phyloP scores from a whole-genome alignment of 257 asterid genomes.

The Nicotiana tomentosiformis region DNA sequence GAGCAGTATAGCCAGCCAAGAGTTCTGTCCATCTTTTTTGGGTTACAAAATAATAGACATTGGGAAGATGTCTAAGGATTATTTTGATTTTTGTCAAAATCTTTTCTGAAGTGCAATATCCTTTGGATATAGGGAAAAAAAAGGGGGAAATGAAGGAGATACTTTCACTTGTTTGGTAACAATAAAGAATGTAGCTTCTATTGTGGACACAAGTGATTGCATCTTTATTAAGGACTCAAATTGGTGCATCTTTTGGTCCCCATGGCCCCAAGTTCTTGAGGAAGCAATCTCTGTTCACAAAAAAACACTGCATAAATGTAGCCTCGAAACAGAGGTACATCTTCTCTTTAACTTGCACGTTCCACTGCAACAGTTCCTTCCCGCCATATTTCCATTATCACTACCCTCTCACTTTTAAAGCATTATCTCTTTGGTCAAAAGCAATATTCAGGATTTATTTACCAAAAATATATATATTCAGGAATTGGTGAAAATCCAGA shows the following conservation, averaged over 20 bases:
- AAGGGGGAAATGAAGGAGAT: background rate
- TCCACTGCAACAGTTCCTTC: background rate
- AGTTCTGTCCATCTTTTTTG: background rate
- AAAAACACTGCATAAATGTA: background rate
- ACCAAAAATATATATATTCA: background rate
- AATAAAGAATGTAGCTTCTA: background rate
- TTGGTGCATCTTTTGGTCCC: background rate
- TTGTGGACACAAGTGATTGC: background rate
- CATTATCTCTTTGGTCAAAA: background rate
- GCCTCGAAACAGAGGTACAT: background rate
- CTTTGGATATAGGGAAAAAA: background rate
- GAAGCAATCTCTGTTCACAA: background rate
- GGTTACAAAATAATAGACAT: background rate
- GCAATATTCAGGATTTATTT: background rate
- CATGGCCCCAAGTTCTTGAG: background rate
- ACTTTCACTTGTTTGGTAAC: background rate
- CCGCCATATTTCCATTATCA: background rate
- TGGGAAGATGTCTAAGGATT: background rate
- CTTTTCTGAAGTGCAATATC: background rate
- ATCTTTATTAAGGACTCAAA: background rate
- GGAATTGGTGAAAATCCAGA: background rate
- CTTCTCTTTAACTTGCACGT: background rate
- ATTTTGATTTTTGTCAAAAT: background rate
- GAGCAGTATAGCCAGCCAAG: background rate
- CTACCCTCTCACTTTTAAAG: background rate